Evolutionary conservation across 768 basidiomycete species (phyloP).

Genomic region (Floccularia luteovirens): DNA sequence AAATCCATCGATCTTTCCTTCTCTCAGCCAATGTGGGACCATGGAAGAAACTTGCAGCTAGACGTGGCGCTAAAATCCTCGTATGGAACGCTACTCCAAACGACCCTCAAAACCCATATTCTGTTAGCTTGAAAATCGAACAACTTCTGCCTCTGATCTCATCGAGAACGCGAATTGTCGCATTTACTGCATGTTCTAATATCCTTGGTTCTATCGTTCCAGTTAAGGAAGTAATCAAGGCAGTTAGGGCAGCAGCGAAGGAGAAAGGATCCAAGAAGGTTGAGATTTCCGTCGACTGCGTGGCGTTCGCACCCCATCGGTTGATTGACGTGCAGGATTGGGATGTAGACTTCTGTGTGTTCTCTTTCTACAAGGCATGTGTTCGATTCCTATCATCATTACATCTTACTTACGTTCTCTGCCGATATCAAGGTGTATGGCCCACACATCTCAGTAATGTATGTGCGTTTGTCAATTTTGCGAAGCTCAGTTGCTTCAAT

Average conservation of each 20-base stretch:
- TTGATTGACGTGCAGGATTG: constrained; percentile 65
- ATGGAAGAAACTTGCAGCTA: constrained; percentile 69
- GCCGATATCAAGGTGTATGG: constrained; percentile 53
- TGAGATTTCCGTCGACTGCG: constrained; percentile 69
- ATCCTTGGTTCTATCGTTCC: constrained; percentile 62
- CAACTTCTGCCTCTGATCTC: constrained; percentile 59
- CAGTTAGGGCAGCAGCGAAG: constrained; percentile 41
- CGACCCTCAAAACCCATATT: constrained; percentile 52
- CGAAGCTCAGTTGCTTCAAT: constrained; percentile 45
- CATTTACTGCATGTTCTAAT: constrained; percentile 72
- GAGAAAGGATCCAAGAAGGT: constrained; percentile 49
- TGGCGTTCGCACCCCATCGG: constrained; percentile 73
- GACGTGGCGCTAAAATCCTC: constrained; percentile 46
- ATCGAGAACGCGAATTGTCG: constrained; percentile 60
- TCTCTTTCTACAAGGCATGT: constrained; percentile 70
- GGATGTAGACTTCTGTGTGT: constrained; percentile 70
- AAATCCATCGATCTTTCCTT: constrained; percentile 2
- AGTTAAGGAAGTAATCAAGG: constrained; percentile 46
- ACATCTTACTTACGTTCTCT: not conserved
- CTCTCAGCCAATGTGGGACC: constrained; percentile 60
- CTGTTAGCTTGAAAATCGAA: constrained; percentile 43
- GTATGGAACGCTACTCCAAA: constrained; percentile 46
- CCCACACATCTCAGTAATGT: constrained; percentile 62
- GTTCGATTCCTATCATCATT: not conserved
- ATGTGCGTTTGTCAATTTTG: constrained; percentile 45